Base-by-base conservation (phyloP, 2,329 filamentous ascomycete genomes). In the Chaetothyriales sp. region DNA sequence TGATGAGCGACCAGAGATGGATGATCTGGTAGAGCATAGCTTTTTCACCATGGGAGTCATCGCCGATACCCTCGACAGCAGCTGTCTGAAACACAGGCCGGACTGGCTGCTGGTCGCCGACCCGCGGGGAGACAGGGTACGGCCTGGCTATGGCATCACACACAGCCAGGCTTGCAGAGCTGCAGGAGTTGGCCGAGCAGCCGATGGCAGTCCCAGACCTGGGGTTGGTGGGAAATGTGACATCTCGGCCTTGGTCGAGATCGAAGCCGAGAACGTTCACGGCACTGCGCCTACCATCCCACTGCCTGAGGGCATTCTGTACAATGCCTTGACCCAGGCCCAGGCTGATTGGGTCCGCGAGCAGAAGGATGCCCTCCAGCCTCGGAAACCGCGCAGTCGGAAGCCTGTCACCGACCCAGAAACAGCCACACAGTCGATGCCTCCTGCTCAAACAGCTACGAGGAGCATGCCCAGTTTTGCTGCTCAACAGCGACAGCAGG, bases 41-140 rank as follows among this genome's bases (percentile, higher is more conserved):
- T 74, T 74, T 52, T 74, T 74, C 62, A 70, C 66, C 47, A 73
- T 73, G 70, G 71, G 71, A 8, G 70, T 66, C 43, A 73, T 74
- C 56, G 71, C 71, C 15, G 63, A 65, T 19, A 61, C 65, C 44
- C 59, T 74, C 20, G 69, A 70, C 25, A 61, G 66, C 15, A 57
- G 61, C 18, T 70, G 65, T 45, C 65, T 66, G 20, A 60, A 63
- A 47, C 62, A 64, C 25, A 67, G 63, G 44, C 71, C 71, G 4
- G 50, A 61, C 4, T 74, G 70, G 69, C 61, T 73, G 15, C 66
- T 64, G 45, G 61, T 64, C 20, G 62, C 66, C n/a, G 64, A 70
- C 43, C 71, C 71, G 8, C 65, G 66, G 9, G 71, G 71, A n/a
- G 71, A 73, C 51, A 63, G 60, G 5, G 68, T 72, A 59, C 58